Evolutionary conservation across 352 stramenopile genomes (phyloP), one percentile per base, ranked within the genome.

Genomic region (Phytophthora citrophthora): DNA sequence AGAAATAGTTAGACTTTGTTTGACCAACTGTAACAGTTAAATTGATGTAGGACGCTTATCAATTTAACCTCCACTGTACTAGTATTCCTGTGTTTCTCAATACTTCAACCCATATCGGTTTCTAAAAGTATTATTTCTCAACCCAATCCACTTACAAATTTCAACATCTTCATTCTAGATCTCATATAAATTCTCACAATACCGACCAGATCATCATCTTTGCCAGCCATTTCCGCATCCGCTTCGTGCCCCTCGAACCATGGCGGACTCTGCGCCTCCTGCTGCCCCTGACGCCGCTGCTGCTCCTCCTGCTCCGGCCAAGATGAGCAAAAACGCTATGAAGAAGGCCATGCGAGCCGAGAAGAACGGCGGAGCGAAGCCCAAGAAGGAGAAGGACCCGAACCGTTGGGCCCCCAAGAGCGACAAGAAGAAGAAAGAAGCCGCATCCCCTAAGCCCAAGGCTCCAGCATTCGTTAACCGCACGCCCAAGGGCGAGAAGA

Each of bases 321-420:
- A 98, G 74, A 63, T 98, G 41, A 98, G 94, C 66, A 99, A 99
- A 81, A 98, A 97, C 70, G 90, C 94, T 67, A 69, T 98, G 61
- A 99, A 99, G 76, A 98, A 98, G 79, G 81, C 97, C 7, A 70
- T 82, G 64, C 86, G 86, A 39, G 81, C 78, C 46, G 92, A 97
- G 61, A 97, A 97, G 68, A 78, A 74, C 61, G 82, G 83, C 55
- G 76, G 80, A 46, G 67, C 72, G 16, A 91, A 96, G 64, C 86
- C 90, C 27, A 98, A 98, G 83, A 97, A 98, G 77, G 96, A 98
- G 55, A 97, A 98, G 66, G 97, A 99, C 65, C 91, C 94, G 54
- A 95, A 98, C 82, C 89, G 82, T 27, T 93, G 81, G 83, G 86
- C 84, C 13, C 81, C 85, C 27, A 96, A 93, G 77, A 89, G 86